Base-by-base conservation (phyloP, 306 rosid genomes). In the Calophaca sinica region DNA sequence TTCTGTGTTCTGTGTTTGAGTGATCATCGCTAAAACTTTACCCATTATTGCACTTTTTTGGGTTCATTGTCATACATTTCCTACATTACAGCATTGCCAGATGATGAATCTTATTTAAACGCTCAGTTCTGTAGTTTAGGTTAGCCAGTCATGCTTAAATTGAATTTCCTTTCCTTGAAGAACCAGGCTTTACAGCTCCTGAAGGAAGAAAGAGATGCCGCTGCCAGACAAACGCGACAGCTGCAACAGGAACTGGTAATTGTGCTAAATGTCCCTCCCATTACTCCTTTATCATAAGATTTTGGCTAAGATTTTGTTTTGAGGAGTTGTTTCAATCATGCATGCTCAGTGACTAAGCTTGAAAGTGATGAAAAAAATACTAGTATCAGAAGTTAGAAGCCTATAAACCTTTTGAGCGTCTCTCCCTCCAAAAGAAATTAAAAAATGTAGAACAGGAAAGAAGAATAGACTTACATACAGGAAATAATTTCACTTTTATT, bases 211-310 rank as follows among this genome's bases (percentile, higher is more conserved):
- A 90, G 88, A 82, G 99, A 94, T 71, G 79, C 81, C 13, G 90
- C 93, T 73, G 79, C 80, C 48, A 86, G 86, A 78, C 97, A 86
- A 79, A 90, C 93, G 9, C 84, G 86, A 65, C 87, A 84, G 71
- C 94, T 94, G 76, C 96, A 86, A 82, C 96, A 85, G 76, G 97
- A 94, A 85, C 83, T 92, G 96, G 99, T 94, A 59, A 77, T 32
- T 74, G 29, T 72, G 75, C 74, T 50, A 14, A 20, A 14, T 61
- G 29, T 48, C 41, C 76, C 44, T 62, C 4, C 71, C 29, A 50
- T 62, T 62, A 11, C 60, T 41, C 55, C n/a, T 31, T 57, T 45
- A 58, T 54, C 15, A 53, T 5, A 29, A 60, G 64, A 31, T 44
- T 50, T 77, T 39, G 72, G 45, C 59, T 46, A 36, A 55, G 69